Evolutionary conservation across 257 asterid species (phyloP).

Genomic region (Przewalskia tangutica): DNA sequence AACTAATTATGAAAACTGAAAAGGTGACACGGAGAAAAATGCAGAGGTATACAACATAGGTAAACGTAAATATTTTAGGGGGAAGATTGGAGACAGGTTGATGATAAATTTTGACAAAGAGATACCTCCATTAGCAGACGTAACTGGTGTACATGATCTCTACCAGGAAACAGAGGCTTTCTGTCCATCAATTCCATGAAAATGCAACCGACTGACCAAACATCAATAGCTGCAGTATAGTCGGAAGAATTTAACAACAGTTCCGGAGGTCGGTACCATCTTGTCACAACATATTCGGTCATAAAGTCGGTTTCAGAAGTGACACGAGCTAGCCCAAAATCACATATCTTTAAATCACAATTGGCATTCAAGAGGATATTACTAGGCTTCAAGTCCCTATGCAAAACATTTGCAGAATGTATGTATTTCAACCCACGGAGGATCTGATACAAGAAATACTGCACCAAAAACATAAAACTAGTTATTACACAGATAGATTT

Average conservation of each 20-base stretch:
- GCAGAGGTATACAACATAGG: background rate
- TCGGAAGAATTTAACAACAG: slow-evolving; percentile 81
- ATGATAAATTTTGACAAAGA: background rate
- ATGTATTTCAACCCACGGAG: slow-evolving; percentile 95
- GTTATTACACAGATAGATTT: background rate
- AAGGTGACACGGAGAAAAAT: background rate
- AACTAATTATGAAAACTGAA: background rate
- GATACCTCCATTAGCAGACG: slow-evolving; percentile 94
- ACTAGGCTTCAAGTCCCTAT: slow-evolving; percentile 94
- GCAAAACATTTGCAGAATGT: slow-evolving; percentile 96
- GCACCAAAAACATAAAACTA: slow-evolving; percentile 24
- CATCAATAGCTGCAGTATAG: slow-evolving; percentile 94
- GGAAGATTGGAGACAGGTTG: background rate
- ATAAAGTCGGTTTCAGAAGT: slow-evolving; percentile 90
- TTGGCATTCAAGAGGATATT: slow-evolving; percentile 92
- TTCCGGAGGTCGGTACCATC: slow-evolving; percentile 98
- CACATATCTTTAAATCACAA: slow-evolving; percentile 95
- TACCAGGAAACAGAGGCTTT: slow-evolving; percentile 89
- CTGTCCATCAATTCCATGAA: slow-evolving; percentile 98
- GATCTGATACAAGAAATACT: slow-evolving; percentile 98
- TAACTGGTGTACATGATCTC: slow-evolving; percentile 95
- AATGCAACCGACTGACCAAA: slow-evolving; percentile 98
- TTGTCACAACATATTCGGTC: slow-evolving; percentile 97
- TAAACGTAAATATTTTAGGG: background rate
- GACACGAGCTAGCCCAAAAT: slow-evolving; percentile 95